phyloP scores from a whole-genome alignment of 768 basidiomycete genomes.

The Polyporus arcularius region DNA sequence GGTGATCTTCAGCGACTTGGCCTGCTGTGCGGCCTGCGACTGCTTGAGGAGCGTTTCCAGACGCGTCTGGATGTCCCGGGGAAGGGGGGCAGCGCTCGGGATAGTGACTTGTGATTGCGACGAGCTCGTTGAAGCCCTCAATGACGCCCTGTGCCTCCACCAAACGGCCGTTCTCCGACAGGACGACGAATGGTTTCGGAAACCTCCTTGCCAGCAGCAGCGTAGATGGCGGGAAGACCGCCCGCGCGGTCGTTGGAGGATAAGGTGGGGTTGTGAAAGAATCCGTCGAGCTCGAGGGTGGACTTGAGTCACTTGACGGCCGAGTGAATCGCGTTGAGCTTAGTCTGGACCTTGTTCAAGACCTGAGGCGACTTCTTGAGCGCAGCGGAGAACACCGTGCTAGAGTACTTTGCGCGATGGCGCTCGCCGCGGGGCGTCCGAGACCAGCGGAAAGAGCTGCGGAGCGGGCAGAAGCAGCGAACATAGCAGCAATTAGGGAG shows the following conservation, averaged over 20 bases:
- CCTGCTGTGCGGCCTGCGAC: slow-evolving; percentile 80
- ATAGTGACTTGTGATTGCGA: slow-evolving; percentile 90
- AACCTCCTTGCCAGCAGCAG: slow-evolving; percentile 74
- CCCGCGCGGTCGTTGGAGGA: slow-evolving; percentile 72
- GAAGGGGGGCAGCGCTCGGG: slow-evolving; percentile 82
- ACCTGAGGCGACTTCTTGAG: slow-evolving; percentile 80
- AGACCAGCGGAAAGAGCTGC: slow-evolving; percentile 47
- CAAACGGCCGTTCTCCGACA: slow-evolving; percentile 93
- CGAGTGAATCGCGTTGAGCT: slow-evolving; percentile 71
- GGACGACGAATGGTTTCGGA: slow-evolving; percentile 83
- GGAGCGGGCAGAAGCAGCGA: slow-evolving; percentile 54
- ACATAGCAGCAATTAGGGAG: slow-evolving; percentile 44
- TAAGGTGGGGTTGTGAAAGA: slow-evolving; percentile 91
- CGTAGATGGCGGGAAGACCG: slow-evolving; percentile 68
- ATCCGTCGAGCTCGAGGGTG: slow-evolving; percentile 62
- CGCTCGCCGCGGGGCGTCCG: slow-evolving; percentile 72
- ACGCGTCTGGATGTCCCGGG: slow-evolving; percentile 71
- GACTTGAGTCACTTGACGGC: slow-evolving; percentile 52
- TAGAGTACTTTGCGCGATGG: slow-evolving; percentile 81
- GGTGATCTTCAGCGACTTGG: slow-evolving; percentile 56
- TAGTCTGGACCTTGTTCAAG: slow-evolving; percentile 84
- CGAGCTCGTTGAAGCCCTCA: slow-evolving; percentile 88
- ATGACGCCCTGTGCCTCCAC: slow-evolving; percentile 84
- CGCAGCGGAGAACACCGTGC: slow-evolving; percentile 78
- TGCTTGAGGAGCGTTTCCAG: slow-evolving; percentile 87